Evolutionary conservation across 2,329 filamentous ascomycete genomes (phyloP).

Genomic region (Apiospora rasikravindrae): DNA sequence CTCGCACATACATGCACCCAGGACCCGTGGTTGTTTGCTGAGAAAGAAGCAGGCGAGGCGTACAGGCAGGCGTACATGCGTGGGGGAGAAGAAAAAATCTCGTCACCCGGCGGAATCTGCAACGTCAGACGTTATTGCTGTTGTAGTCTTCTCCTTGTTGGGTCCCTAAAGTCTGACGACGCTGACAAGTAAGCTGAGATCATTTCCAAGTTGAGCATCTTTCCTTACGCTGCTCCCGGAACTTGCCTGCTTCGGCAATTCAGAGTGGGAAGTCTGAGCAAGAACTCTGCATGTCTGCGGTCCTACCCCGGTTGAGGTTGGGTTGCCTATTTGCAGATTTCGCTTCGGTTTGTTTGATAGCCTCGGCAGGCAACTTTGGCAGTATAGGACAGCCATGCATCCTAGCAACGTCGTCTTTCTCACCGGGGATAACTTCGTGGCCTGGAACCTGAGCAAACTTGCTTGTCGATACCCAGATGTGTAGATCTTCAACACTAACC

Average conservation of each 20-base stretch:
- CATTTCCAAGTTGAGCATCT: background rate
- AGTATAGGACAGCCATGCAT: background rate
- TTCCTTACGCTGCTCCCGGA: too few species aligned
- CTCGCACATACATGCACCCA: background rate
- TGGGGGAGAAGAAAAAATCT: background rate
- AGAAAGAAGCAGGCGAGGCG: background rate
- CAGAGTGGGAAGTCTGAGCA: background rate
- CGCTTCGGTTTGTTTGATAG: background rate
- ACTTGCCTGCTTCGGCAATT: background rate
- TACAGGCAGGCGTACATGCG: background rate
- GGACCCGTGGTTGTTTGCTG: background rate
- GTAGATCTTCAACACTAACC: background rate
- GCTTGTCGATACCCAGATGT: background rate
- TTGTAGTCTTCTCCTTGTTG: background rate
- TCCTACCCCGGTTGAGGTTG: background rate
- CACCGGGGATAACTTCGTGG: background rate
- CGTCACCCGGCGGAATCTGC: background rate
- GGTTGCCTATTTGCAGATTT: background rate
- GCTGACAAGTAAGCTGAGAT: background rate
- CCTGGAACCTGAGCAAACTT: background rate
- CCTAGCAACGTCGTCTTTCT: background rate
- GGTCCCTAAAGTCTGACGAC: background rate
- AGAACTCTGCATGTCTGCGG: background rate
- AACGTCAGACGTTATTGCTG: background rate
- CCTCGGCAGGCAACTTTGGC: background rate